Base-by-base conservation (phyloP, 371 early-diverging fungal species). In the Circinella minor region DNA sequence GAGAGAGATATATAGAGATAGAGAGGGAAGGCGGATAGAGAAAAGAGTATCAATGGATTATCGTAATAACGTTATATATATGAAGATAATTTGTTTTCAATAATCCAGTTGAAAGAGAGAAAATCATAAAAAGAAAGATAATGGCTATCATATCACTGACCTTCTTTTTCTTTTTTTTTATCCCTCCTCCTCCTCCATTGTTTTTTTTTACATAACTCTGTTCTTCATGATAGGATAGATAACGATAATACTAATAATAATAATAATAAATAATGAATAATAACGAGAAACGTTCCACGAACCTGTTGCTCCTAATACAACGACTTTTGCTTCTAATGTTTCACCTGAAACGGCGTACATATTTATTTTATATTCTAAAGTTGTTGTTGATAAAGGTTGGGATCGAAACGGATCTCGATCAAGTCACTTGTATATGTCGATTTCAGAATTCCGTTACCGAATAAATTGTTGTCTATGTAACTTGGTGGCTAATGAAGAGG, bases 321-420 rank as follows among this genome's bases (percentile, higher is more conserved):
- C 92, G 57, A 91, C 90, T 72, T 91, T 90, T 65, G 89, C 89
- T 78, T 89, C 89, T 65, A 89, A 77, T 62, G 82, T 72, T 17
- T 37, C 60, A 4, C 43, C 36, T 9, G 48, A 27, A 36, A 14
- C 15, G 38, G 46, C 18, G 17, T 61, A 38, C 62, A 61, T 27
- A 27, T 61, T 51, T 51, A 15, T 14, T 51, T 13, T 51, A 51
- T 51, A 51, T 27, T 27, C 27, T 27, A 27, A 27, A 27, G 27
- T 27, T 27, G 27, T 27, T 27, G 27, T 2, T 51, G 51, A 13
- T 8, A 51, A 51, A 15, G 15, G 51, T 51, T 17, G 51, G 51
- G 43, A 27, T 1, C 27, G 27, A 27, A 27, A 27, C 27, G 27
- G 27, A 27, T 27, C 27, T 27, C 27, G 27, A 27, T 27, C 27